Evolutionary conservation across 106 monocot species (phyloP).

Genomic region (Platanthera guangdongensis): DNA sequence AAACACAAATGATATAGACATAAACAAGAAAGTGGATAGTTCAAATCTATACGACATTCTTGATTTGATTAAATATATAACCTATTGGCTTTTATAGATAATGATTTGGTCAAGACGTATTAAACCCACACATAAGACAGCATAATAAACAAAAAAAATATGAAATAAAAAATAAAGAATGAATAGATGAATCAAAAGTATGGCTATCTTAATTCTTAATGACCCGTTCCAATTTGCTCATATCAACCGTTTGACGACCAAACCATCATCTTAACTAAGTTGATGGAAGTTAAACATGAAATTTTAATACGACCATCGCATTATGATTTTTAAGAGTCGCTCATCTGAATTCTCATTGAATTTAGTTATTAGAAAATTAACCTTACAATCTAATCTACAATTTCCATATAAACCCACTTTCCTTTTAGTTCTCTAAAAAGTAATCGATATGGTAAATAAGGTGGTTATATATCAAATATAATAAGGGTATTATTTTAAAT

Average conservation of each 20-base stretch:
- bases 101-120: neutral
- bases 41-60: neutral
- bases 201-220: too few species aligned
- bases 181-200: too few species aligned
- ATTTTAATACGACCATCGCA: neutral
- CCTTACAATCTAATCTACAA: neutral
- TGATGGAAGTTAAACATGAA: too few species aligned
- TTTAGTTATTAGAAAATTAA: neutral
- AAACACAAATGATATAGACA: neutral
- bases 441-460: neutral
- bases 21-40: neutral
- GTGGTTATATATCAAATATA: neutral
- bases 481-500: neutral
- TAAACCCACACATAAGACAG: neutral
- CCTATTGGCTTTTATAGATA: neutral
- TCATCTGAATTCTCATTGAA: conserved; percentile 1
- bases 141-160: neutral
- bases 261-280: too few species aligned
- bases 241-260: too few species aligned
- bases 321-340: neutral
- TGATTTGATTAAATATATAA: neutral
- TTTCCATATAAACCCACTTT: too few species aligned
- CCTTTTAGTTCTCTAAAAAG: neutral
- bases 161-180: too few species aligned
- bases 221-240: too few species aligned